A percentile compares a stretch with the other conserved stretches of the same genome.
These are phyloP conservation scores for Chaetomium fimeti DNA, from an alignment of 495 filamentous ascomycete species.

Conservation along the genomic window DNA sequence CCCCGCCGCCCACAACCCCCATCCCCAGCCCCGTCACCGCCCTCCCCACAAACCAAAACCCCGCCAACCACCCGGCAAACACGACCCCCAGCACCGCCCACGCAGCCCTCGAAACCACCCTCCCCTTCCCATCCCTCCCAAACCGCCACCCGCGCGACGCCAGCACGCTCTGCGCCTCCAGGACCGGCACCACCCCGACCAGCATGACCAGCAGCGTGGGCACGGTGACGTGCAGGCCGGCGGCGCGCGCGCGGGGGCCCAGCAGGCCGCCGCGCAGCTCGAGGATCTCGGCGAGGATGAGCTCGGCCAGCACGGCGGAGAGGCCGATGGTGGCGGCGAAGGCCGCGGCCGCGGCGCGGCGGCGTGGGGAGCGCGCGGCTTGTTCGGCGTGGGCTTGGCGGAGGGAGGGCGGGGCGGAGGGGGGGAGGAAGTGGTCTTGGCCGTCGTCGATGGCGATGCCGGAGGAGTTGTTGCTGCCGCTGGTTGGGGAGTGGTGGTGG, in stretches of 20 bases:
- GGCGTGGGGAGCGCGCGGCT: conserved; percentile 45
- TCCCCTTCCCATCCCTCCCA: conserved; percentile 48
- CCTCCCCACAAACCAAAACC: conserved; percentile 73
- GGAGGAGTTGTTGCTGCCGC: neutral
- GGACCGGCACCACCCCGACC: conserved; percentile 64
- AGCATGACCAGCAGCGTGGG: conserved; percentile 63
- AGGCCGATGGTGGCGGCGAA: conserved; percentile 73
- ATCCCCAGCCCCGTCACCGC: conserved; percentile 55
- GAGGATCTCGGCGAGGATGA: conserved; percentile 78
- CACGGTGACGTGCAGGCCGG: conserved; percentile 64
- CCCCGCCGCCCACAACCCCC: conserved; percentile 14
- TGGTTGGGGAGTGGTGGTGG: neutral
- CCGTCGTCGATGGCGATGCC: conserved; percentile 36
- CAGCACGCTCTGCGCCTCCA: conserved; percentile 68
- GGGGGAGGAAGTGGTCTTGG: conserved; percentile 53
- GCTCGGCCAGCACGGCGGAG: conserved; percentile 67
- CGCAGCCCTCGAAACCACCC: conserved; percentile 46
- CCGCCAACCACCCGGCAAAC: conserved; percentile 61
- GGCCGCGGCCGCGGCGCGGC: conserved; percentile 57
- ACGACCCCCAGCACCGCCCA: conserved; percentile 58
- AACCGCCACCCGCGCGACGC: conserved; percentile 56
- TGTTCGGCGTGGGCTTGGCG: conserved; percentile 52
- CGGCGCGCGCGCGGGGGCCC: conserved; percentile 56
- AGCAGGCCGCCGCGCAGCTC: conserved; percentile 59
- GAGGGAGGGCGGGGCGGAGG: conserved; percentile 50